These are phyloP conservation scores for Leccinum olivaceopallidum DNA, from an alignment of 768 basidiomycete species.

Conservation along the genomic window DNA sequence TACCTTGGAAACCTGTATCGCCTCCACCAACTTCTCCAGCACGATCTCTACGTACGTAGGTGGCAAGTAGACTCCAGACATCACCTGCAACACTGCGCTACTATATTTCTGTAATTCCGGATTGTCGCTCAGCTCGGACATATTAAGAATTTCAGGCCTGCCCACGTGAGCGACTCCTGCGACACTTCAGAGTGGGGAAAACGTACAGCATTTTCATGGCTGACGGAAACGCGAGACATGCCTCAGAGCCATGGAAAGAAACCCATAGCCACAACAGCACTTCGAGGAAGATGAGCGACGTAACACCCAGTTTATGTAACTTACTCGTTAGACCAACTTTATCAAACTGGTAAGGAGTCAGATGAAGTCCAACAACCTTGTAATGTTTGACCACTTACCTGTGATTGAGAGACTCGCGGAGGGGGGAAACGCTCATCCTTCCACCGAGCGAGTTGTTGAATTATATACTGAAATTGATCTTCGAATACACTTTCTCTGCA, in stretches of 20 bases:
- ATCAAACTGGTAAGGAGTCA: conserved; percentile 62
- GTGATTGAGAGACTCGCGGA: conserved; percentile 82
- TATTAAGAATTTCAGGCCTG: conserved; percentile 85
- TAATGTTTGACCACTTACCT: conserved; percentile 38
- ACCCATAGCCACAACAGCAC: conserved; percentile 82
- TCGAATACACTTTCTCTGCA: conserved; percentile 56
- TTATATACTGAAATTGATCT: conserved; percentile 54
- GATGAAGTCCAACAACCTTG: background rate
- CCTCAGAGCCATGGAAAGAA: conserved; percentile 72
- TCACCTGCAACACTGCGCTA: conserved; percentile 75
- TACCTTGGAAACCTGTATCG: conserved; percentile 79
- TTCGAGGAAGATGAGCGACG: conserved; percentile 33
- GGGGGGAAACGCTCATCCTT: conserved; percentile 78
- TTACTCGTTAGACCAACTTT: conserved; percentile 84
- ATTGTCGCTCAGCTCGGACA: conserved; percentile 89
- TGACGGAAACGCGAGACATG: conserved; percentile 76
- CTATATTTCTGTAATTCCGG: conserved; percentile 81
- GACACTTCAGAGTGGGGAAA: conserved; percentile 1
- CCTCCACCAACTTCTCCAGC: conserved; percentile 59
- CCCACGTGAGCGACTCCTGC: conserved; percentile 9
- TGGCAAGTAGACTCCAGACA: conserved; percentile 81
- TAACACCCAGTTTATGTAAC: conserved; percentile 9
- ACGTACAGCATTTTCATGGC: conserved; percentile 75
- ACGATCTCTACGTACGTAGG: conserved; percentile 62
- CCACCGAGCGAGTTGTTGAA: conserved; percentile 63